Base-by-base conservation (phyloP, 2,329 filamentous ascomycete genomes). In the Fusarium liriodendri region DNA sequence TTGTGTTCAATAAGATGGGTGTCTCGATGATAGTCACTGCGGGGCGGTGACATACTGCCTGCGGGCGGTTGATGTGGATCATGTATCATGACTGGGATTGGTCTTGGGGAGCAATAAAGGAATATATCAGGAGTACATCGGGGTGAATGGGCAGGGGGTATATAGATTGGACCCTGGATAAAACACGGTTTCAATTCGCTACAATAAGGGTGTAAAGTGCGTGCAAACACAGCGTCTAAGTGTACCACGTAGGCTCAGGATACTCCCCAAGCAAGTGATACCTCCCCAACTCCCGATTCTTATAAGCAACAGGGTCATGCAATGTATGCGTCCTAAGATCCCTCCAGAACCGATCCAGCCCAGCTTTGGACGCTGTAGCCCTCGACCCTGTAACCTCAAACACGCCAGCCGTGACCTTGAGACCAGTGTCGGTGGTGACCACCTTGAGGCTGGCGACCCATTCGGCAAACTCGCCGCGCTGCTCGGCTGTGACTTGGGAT, bases 221-320 rank as follows among this genome's bases (percentile, higher is more conserved):
- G 29, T 8, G 22, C 18, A 55, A 55, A 18, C 54, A 38, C 10
- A 37, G 14, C 13, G 16, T 37, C 70, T 58, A 90, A 20, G 89
- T 92, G 77, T 91, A 92, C 90, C 90, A 92, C 5, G 87, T 89
- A 16, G 88, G 85, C 79, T 87, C 85, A 1, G 90, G 90, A 13
- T 87, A 76, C 81, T 92, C 89, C 16, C 84, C 85, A 59, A 92
- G 75, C 64, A 93, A 76, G 42, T 87, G 83, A 77, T 85, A 92
- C 25, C 88, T 81, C 0, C 90, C 90, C 61, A 92, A 75, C 80
- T 93, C 90, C 4, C 88, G 81, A 66, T 91, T 90, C 85, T 92
- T 92, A 76, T 92, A 92, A 27, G 90, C 88, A 32, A 93, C 90
- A 0, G 90, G 91, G 79, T 93, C 91, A 80, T 93, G 91, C 75